Base-by-base conservation (phyloP, 2,329 filamentous ascomycete species). In the Zopfia rhizophila region DNA sequence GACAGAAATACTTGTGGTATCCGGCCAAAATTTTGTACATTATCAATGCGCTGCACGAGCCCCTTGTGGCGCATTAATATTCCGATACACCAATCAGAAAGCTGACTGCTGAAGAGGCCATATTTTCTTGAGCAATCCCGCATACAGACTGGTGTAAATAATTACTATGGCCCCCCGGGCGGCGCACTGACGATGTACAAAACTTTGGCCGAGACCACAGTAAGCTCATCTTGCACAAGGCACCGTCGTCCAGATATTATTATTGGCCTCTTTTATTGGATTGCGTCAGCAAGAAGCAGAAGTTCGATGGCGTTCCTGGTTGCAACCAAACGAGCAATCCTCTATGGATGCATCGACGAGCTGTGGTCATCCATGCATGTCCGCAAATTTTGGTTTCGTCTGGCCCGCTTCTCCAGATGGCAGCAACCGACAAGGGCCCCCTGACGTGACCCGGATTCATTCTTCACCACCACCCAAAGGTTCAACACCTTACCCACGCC, bases 401-500 rank as follows among this genome's bases (percentile, higher is more conserved):
- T 45, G 38, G 45, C 38, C 42, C 37, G 38, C 29, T 19, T 44
- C 33, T 39, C 32, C 35, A 38, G 40, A 45, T 37, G 60, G 60
- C 58, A 58, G 59, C 53, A 58, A 64, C n/a, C n/a, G 60, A 61
- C 49, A 48, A 51, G 51, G 51, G 45, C 48, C 60, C 65, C 65
- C 58, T 67, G 64, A 65, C 65, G 63, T 57, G 58, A 57, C 55
- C 56, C 53, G 53, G 59, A 8, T 59, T 61, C 60, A 56, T 58
- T 60, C n/a, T 27, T 62, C 56, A 55, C 48, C 54, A 56, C 55
- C 55, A 30, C 45, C 65, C 58, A 37, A 48, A 14, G 11, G 32
- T 37, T 43, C 35, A 31, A 45, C 51, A 57, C 57, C 65, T 61
- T 56, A 55, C 53, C 54, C 57, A 58, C 54, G 53, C 56, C 51